phyloP scores from a whole-genome alignment of 768 basidiomycete genomes.

The Boletus reticulatus region DNA sequence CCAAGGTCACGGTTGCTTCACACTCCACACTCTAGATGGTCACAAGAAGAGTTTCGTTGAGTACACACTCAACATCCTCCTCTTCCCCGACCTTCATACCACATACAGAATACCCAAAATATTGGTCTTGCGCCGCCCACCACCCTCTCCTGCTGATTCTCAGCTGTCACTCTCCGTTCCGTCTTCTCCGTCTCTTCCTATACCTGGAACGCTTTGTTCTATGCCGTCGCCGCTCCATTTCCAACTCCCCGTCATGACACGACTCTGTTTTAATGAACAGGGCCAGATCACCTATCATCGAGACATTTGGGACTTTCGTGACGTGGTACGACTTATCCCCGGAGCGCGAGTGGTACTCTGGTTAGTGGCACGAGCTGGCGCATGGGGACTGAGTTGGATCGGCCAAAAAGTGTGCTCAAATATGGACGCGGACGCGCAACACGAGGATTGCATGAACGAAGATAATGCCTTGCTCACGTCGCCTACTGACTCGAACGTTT shows the following conservation, averaged over 20 bases:
- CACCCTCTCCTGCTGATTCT: conserved; percentile 29
- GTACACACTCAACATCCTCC: conserved; percentile 73
- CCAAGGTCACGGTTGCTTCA: background rate
- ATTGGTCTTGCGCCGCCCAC: conserved; percentile 33
- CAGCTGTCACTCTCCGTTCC: conserved; percentile 29
- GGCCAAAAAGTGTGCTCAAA: conserved; percentile 15
- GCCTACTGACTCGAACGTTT: conserved; percentile 4
- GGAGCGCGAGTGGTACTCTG: conserved; percentile 67
- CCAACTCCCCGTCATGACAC: conserved; percentile 67
- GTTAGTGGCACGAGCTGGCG: conserved; percentile 62
- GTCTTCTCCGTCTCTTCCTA: conserved; percentile 46
- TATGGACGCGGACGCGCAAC: background rate
- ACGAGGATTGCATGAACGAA: background rate
- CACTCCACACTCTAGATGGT: conserved; percentile 51
- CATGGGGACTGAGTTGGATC: conserved; percentile 50
- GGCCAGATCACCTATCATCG: conserved; percentile 78
- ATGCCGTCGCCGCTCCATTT: conserved; percentile 73
- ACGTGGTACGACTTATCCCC: conserved; percentile 70
- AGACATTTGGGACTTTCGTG: conserved; percentile 80
- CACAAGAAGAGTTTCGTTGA: conserved; percentile 72
- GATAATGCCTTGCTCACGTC: conserved; percentile 16
- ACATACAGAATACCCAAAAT: conserved; percentile 40
- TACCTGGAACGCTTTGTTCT: conserved; percentile 57
- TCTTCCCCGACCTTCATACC: conserved; percentile 70
- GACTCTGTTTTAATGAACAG: conserved; percentile 77